Percentiles rank a stretch among this genome's conserved stretches.
Conservation (phyloP, 2,329 filamentous ascomycete species). For the Fusarium tanahbumbuense region DNA sequence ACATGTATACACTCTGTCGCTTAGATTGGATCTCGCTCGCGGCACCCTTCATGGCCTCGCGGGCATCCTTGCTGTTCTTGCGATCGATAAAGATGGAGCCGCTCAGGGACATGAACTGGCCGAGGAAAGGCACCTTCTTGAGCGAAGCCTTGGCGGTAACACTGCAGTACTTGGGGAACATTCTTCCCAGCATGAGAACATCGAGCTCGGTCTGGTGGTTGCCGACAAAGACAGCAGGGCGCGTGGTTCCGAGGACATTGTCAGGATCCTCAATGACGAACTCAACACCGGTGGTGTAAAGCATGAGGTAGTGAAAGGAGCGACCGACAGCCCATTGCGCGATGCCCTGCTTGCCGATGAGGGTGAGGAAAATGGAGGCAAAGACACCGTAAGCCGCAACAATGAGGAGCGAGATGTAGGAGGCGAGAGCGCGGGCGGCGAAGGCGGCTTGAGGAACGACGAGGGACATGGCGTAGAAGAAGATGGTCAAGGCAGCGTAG, state of each 20-base stretch:
- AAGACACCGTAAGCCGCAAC: slow-evolving; percentile 79
- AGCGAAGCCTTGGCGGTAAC: slow-evolving; percentile 92
- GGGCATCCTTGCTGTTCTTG: slow-evolving; percentile 82
- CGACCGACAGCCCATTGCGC: slow-evolving; percentile 88
- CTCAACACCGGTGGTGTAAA: slow-evolving; percentile 76
- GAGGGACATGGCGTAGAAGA: slow-evolving; percentile 72
- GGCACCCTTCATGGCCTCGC: slow-evolving; percentile 86
- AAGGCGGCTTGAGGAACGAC: slow-evolving; percentile 71
- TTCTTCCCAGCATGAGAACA: slow-evolving; percentile 86
- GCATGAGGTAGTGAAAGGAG: slow-evolving; percentile 84
- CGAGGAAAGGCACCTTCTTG: slow-evolving; percentile 83
- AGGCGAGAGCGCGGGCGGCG: slow-evolving; percentile 74
- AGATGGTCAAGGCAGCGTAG: slow-evolving; percentile 63
- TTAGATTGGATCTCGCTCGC: slow-evolving; percentile 80
- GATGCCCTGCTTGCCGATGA: slow-evolving; percentile 77
- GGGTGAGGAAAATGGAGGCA: slow-evolving; percentile 76
- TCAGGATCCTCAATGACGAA: slow-evolving; percentile 79
- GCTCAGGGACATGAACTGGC: slow-evolving; percentile 92
- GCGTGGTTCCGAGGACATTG: slow-evolving; percentile 69
- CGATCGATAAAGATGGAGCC: slow-evolving; percentile 97
- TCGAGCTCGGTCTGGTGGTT: slow-evolving; percentile 98
- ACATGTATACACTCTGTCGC: slow-evolving; percentile 84
- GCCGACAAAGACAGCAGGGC: slow-evolving; percentile 90
- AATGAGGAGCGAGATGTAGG: slow-evolving; percentile 71
- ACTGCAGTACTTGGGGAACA: slow-evolving; percentile 92